These are phyloP conservation scores for Fraxinus latifolia DNA, from an alignment of 305 asterid genomes.

Conservation along the genomic window DNA sequence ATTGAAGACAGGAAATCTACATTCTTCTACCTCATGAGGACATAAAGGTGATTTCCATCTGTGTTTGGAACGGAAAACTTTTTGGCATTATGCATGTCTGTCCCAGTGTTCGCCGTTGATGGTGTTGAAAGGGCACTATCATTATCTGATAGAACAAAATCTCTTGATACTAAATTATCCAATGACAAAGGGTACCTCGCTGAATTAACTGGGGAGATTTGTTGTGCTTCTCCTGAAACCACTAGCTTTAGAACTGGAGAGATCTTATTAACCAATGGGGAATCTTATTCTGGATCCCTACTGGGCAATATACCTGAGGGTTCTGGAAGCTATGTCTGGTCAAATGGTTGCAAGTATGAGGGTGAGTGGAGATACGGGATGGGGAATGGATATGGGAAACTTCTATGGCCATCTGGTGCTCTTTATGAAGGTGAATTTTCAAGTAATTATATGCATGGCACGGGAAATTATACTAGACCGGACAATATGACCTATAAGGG, in stretches of 20 bases:
- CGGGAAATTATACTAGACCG: slow-evolving; percentile 56
- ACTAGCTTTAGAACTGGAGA: slow-evolving; percentile 46
- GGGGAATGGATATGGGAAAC: slow-evolving; percentile 80
- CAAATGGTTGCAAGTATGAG: slow-evolving; percentile 81
- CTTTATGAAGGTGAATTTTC: slow-evolving; percentile 85
- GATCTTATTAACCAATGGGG: slow-evolving; percentile 55
- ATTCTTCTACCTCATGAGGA: slow-evolving; percentile 26
- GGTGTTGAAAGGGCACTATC: slow-evolving; percentile 49
- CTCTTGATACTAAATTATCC: slow-evolving; percentile 40
- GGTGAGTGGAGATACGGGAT: slow-evolving; percentile 92
- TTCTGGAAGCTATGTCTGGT: slow-evolving; percentile 71
- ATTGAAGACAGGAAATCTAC: slow-evolving; percentile 16
- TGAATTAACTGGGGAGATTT: slow-evolving; percentile 54
- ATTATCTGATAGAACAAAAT: slow-evolving; percentile 56
- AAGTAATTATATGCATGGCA: slow-evolving; percentile 82
- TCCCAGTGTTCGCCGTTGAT: slow-evolving; percentile 59
- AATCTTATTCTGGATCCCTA: slow-evolving; percentile 63
- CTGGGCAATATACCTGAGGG: slow-evolving; percentile 75
- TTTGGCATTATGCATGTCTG: slow-evolving; percentile 85
- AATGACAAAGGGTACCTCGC: slow-evolving; percentile 32
- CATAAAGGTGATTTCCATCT: slow-evolving; percentile 19
- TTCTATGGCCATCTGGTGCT: slow-evolving; percentile 82
- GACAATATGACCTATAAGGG: slow-evolving; percentile 63
- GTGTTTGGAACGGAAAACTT: slow-evolving; percentile 32
- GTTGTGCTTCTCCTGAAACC: slow-evolving; percentile 47